These are phyloP conservation scores for Mrakia hoshinonis DNA, from an alignment of 768 basidiomycete genomes.

Conservation along the genomic window DNA sequence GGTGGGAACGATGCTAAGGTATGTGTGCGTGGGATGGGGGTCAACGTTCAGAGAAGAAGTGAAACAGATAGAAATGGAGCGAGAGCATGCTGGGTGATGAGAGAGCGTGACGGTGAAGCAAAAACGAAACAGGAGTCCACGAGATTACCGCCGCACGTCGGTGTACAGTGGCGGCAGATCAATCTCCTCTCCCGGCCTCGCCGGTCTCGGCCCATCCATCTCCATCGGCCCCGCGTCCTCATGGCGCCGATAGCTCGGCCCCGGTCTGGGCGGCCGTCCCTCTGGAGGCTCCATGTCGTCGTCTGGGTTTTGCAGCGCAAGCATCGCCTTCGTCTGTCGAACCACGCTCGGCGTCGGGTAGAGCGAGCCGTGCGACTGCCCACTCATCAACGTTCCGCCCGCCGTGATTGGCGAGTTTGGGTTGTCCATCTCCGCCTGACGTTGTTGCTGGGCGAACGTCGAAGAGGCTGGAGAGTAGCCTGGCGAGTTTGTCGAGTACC, in stretches of 20 bases:
- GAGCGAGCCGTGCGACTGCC: too few species aligned
- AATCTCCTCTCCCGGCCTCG: conserved; percentile 9
- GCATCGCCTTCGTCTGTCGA: conserved; percentile 19
- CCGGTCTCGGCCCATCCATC: conserved; percentile 13
- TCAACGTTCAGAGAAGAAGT: too few species aligned
- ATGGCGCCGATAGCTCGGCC: conserved; percentile 9
- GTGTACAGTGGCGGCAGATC: conserved; percentile 23
- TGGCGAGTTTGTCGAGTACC: too few species aligned
- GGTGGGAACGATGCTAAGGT: neutral
- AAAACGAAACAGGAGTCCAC: neutral
- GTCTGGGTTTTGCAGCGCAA: conserved; percentile 17
- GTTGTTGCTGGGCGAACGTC: neutral
- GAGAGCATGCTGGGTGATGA: neutral
- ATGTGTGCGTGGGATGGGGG: neutral
- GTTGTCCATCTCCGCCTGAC: neutral
- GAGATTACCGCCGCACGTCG: neutral
- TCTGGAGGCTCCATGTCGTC: neutral
- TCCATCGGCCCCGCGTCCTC: conserved; percentile 21
- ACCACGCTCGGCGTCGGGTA: conserved; percentile 4
- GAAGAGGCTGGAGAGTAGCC: neutral
- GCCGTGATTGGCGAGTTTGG: neutral
- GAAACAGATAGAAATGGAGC: neutral
- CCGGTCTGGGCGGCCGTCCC: neutral
- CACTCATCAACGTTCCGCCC: neutral
- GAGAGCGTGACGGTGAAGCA: too few species aligned